Evolutionary conservation across 1,284 basidiomycete genomes (phyloP).

Genomic region (Sporisorium sorghi): DNA sequence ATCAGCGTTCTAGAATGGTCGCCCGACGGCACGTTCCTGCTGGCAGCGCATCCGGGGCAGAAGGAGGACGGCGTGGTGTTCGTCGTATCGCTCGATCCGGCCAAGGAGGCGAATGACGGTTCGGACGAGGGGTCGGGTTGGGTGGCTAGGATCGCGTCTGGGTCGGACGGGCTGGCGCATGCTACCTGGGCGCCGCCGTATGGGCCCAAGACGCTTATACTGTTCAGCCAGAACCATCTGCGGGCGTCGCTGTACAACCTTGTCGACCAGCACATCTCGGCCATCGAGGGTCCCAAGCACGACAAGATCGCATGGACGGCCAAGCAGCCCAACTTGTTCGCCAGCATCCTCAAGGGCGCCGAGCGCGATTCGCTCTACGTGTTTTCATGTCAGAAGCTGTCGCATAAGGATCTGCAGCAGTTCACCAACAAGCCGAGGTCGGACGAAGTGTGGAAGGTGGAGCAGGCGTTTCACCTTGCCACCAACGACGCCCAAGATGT

Average conservation of each 20-base stretch:
- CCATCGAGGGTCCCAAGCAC: constrained; percentile 49
- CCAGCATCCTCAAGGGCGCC: constrained; percentile 37
- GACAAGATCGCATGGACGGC: constrained; percentile 40
- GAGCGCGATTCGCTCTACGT: constrained; percentile 41
- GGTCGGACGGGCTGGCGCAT: constrained; percentile 51
- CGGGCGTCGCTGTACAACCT: constrained; percentile 49
- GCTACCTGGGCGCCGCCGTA: constrained; percentile 54
- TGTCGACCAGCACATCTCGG: constrained; percentile 48
- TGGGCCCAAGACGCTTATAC: constrained; percentile 49
- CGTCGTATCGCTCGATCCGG: constrained; percentile 61
- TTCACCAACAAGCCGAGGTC: constrained; percentile 30
- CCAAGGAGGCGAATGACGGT: constrained; percentile 56
- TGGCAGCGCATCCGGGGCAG: constrained; percentile 37
- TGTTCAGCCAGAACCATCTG: constrained; percentile 51
- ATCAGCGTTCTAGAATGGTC: constrained; percentile 59
- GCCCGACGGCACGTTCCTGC: constrained; percentile 54
- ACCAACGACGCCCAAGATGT: constrained; percentile 80
- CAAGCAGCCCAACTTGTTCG: constrained; percentile 42
- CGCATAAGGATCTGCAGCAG: constrained; percentile 21
- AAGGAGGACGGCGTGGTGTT: constrained; percentile 52
- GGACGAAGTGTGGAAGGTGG: constrained; percentile 40
- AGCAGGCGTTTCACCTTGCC: constrained; percentile 82
- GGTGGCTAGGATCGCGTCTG: constrained; percentile 58
- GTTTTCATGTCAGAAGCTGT: constrained; percentile 29
- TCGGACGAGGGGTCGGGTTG: constrained; percentile 59